Evolutionary conservation across 345 rosid genomes (phyloP).

Genomic region (Populus pruinosa): DNA sequence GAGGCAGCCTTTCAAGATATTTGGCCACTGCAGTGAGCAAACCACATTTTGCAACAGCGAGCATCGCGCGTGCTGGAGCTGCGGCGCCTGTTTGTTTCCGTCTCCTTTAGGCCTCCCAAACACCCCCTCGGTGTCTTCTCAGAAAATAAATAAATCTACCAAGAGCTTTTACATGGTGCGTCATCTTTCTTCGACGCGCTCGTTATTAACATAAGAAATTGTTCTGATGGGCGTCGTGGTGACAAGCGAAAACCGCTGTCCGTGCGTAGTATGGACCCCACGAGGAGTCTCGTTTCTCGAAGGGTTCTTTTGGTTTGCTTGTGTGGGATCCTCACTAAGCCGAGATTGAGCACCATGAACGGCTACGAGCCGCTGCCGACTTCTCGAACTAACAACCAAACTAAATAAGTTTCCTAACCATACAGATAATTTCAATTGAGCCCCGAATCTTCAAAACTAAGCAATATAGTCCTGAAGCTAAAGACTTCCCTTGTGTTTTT

Average conservation of each 20-base stretch:
- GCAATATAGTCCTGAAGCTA: neutral
- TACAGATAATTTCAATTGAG: neutral
- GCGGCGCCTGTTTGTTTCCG: neutral
- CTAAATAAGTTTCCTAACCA: neutral
- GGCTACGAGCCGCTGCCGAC: conserved; percentile 23
- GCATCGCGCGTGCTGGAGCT: neutral
- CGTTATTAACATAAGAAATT: neutral
- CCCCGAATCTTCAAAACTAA: neutral
- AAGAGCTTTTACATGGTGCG: no score
- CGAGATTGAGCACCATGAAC: conserved; percentile 7
- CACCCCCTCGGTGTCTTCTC: no score
- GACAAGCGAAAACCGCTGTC: neutral
- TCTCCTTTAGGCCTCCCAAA: neutral
- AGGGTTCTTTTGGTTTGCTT: neutral
- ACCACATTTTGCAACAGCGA: neutral
- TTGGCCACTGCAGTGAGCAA: no score
- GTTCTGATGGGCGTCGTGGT: neutral
- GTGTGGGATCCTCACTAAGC: neutral
- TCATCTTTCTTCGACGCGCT: neutral
- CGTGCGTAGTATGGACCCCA: neutral
- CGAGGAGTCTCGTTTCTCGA: neutral
- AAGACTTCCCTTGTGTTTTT: no score
- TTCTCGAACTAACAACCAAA: neutral
- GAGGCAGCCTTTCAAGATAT: neutral
- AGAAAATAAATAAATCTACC: no score